Base-by-base conservation (phyloP, 1,284 basidiomycete genomes). In the Athelia psychrophila region DNA sequence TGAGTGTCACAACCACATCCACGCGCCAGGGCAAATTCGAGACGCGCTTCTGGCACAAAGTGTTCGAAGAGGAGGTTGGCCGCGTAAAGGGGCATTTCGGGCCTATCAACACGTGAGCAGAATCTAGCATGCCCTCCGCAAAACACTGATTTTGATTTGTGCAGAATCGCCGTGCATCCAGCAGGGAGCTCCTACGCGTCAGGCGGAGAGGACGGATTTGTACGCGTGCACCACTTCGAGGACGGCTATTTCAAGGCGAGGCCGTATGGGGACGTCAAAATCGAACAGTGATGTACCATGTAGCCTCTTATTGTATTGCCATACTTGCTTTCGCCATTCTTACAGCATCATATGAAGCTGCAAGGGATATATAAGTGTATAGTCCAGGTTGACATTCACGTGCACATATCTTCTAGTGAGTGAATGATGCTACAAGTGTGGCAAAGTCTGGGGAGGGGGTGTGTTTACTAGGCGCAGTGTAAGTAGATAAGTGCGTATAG, bases 31-130 rank as follows among this genome's bases (percentile, higher is more conserved):
- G 96, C 38, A 96, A 97, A 72, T 99, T 99, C 70, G 97, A 99
- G 76, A 94, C 95, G 3, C 82, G 95, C 46, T 98, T 99, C 78
- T 99, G 95, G 94, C 96, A 99, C 79, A 94, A 92, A 65, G 81
- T 99, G 42, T 94, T 98, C 62, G 96, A 98, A 71, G 96, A 99
- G 78, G 96, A 99, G 71, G 90, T 98, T 54, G 94, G 95, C 20
- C 85, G 95, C 35, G 94, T 99, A 55, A 98, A 95, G 70, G 95
- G 95, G 20, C 94, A 97, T 68, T 94, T 98, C 72, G 96, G 96
- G 38, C 96, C 97, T 48, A 91, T 98, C 74, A 99, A 99, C 77
- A 98, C 97, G 81, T 92, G 57, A 56, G 88, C 16, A 24, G 22
- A 44, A 12, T 44, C n/a, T n/a, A n/a, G 27, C 27, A 30, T 30